Base-by-base conservation (phyloP, 495 filamentous ascomycete genomes). In the Staphylotrichum longicolle region DNA sequence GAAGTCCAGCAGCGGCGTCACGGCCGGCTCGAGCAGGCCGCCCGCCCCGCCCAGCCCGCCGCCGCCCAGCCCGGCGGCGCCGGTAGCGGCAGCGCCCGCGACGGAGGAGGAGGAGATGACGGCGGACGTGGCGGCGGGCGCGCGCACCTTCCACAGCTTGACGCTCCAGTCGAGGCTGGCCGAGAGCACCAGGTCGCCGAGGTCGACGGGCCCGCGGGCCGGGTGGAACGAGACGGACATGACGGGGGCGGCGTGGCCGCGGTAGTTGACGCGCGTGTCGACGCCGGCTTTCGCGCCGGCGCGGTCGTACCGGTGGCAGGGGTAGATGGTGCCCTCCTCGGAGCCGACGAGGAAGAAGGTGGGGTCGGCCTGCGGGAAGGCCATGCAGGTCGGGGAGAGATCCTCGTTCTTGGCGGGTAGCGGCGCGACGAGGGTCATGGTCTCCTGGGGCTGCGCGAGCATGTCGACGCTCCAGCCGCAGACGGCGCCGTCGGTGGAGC, bases 381-480 rank as follows among this genome's bases (percentile, higher is more conserved):
- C 91, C 84, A 98, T 93, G 76, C 91, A 96, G 5, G 91, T 96
- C 30, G 95, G 94, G n/a, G 89, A 88, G 11, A 98, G 83, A 67
- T 98, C 94, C 74, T 98, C 94, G 4, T 88, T 93, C 71, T 95
- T 96, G 56, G 89, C 84, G 3, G 92, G 91, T 20, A 86, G 85
- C n/a, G 94, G 95, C 2, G 89, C 87, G 30, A 82, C 84, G 27
- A 99, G 83, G 57, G 93, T 89, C 41, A 99, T 83, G 46, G 88
- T 86, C 76, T 99, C 95, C 75, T 96, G 91, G 0, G 95, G 95
- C 68, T 95, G 88, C 1, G 91, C 88, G 40, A 99, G 86, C 91
- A 98, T 98, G 76, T 98, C 95, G 10, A 96, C 87, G 15, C 88
- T 90, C 95, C 95, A 99, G 49, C 90, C 88, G 74, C 95, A 98